These are phyloP conservation scores for Daldinia decipiens DNA, from an alignment of 495 filamentous ascomycete genomes.

Conservation along the genomic window DNA sequence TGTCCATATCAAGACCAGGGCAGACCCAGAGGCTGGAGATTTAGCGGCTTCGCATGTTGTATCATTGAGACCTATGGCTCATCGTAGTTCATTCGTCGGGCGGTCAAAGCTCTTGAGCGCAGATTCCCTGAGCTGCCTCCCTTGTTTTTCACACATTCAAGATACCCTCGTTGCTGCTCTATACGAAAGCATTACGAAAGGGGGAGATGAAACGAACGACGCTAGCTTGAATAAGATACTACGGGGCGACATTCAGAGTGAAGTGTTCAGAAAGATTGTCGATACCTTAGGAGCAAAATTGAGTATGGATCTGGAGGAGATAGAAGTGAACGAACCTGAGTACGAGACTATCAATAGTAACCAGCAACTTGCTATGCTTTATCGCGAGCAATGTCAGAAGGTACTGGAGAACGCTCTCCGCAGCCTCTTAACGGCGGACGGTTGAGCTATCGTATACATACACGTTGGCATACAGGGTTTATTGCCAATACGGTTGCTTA, in stretches of 20 bases:
- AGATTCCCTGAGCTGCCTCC: slow-evolving; percentile 43
- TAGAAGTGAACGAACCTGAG: slow-evolving; percentile 45
- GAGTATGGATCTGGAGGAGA: slow-evolving; percentile 48
- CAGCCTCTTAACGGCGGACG: slow-evolving; percentile 35
- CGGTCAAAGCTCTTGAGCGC: slow-evolving; percentile 42
- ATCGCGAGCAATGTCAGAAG: slow-evolving; percentile 54
- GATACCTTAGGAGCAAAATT: slow-evolving; percentile 43
- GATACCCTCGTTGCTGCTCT: slow-evolving; percentile 52
- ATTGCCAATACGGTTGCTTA: slow-evolving; percentile 4
- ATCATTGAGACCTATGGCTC: slow-evolving; percentile 51
- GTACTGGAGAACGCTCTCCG: slow-evolving; percentile 51
- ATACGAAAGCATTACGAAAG: slow-evolving; percentile 43
- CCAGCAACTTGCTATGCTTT: slow-evolving; percentile 54
- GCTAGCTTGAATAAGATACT: slow-evolving; percentile 40
- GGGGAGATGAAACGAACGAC: slow-evolving; percentile 18
- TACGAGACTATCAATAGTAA: slow-evolving; percentile 51
- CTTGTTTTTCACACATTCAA: slow-evolving; percentile 54
- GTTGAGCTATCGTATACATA: slow-evolving; percentile 19
- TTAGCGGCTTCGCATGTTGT: slow-evolving; percentile 49
- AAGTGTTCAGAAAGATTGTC: slow-evolving; percentile 37
- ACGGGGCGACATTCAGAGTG: slow-evolving; percentile 34
- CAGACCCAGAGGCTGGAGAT: slow-evolving; percentile 41
- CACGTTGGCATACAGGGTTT: background rate
- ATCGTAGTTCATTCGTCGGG: slow-evolving; percentile 52
- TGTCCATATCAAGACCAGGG: slow-evolving; percentile 57